These are phyloP conservation scores for Dalbergia cultrata DNA, from an alignment of 306 rosid genomes.

Conservation along the genomic window DNA sequence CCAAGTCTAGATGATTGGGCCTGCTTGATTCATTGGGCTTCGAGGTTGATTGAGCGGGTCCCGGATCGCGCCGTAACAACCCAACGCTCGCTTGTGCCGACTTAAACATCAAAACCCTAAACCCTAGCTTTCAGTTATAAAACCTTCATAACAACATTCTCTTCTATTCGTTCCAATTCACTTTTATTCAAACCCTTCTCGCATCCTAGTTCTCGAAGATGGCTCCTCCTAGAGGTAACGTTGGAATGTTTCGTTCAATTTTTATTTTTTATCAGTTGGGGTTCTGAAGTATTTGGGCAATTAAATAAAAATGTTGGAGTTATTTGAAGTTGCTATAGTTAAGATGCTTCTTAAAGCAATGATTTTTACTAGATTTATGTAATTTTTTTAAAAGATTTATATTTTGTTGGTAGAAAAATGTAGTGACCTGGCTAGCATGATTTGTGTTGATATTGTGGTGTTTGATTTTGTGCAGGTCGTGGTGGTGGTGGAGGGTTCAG, in stretches of 20 bases:
- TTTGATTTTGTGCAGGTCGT: slow-evolving; percentile 46
- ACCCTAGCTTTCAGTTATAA: background rate
- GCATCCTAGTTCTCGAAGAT: background rate
- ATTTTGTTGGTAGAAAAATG: background rate
- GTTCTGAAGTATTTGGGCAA: background rate
- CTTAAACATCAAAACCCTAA: background rate
- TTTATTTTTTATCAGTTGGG: background rate
- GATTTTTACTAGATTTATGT: background rate
- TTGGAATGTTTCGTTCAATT: background rate
- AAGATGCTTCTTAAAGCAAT: too few species aligned
- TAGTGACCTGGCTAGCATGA: background rate
- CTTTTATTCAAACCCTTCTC: background rate
- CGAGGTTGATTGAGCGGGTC: background rate
- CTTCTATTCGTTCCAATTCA: background rate
- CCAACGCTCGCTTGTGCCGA: background rate
- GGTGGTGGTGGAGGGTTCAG: slow-evolving; percentile 49
- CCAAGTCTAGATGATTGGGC: background rate
- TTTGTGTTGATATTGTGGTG: background rate
- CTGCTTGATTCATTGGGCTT: background rate
- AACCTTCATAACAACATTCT: background rate
- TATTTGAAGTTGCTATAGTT: background rate
- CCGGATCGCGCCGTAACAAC: background rate
- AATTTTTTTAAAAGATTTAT: background rate
- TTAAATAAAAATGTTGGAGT: background rate
- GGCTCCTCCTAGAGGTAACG: slow-evolving; percentile 28